Percentiles rank a stretch among this genome's conserved stretches.
Evolutionary conservation across 164 flowering plant genomes (phyloP).

Genomic region (Nelumbo lutea): DNA sequence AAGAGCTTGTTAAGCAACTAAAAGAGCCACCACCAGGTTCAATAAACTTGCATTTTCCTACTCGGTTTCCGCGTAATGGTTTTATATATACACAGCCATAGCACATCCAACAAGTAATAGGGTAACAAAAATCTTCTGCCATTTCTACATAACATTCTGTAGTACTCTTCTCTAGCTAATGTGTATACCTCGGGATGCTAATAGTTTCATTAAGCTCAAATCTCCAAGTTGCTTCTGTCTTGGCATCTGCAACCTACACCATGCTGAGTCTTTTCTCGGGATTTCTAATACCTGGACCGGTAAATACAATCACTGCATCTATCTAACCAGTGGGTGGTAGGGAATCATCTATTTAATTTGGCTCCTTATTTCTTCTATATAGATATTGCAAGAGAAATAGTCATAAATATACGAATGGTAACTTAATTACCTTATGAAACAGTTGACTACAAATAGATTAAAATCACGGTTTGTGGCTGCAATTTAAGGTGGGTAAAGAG

Average conservation of each 20-base stretch:
- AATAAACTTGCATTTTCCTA: slow-evolving; percentile 32
- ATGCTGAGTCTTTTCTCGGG: slow-evolving; percentile 44
- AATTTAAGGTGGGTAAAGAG: no score
- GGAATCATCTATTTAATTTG: no score
- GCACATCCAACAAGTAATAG: slow-evolving; percentile 33
- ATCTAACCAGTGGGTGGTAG: no score
- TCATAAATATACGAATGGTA: no score
- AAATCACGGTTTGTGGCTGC: no score
- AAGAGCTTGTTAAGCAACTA: slow-evolving; percentile 24
- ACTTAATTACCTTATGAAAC: no score
- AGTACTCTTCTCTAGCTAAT: slow-evolving; percentile 22
- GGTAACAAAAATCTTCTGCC: slow-evolving; percentile 37
- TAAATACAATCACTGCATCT: slow-evolving; percentile 9
- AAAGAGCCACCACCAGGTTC: slow-evolving; percentile 36
- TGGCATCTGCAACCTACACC: slow-evolving; percentile 31
- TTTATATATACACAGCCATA: slow-evolving; percentile 30
- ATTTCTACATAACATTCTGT: slow-evolving; percentile 31
- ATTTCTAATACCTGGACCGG: slow-evolving; percentile 46
- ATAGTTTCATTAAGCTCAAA: slow-evolving; percentile 31
- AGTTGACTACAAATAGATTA: no score
- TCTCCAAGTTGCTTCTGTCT: slow-evolving; percentile 30
- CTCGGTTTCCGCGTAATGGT: slow-evolving; percentile 34
- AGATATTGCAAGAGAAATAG: no score
- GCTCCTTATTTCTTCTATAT: no score
- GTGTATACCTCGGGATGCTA: slow-evolving; percentile 37